Evolutionary conservation across 148 eudicot genomes (phyloP).

Genomic region (Pouteria glomerata): DNA sequence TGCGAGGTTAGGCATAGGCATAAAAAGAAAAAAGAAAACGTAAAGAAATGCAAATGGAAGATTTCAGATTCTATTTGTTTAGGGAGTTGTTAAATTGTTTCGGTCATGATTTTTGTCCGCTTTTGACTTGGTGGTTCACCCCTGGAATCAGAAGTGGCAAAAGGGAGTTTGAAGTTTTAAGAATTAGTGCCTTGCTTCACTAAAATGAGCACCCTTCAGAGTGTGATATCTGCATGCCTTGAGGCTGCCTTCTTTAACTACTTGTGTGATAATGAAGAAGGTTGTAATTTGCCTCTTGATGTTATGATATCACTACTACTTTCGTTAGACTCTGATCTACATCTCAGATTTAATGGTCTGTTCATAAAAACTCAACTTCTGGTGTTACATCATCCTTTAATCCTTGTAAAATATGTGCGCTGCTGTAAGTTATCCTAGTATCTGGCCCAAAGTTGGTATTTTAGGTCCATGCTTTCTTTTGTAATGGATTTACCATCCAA

Average conservation of each 20-base stretch:
- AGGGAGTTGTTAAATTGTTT: too few relatives aligned
- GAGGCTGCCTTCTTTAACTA: not conserved
- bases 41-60: too few relatives aligned
- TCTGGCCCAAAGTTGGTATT: not conserved
- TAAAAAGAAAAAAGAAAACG: too few relatives aligned
- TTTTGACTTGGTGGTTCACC: not conserved
- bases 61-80: too few relatives aligned
- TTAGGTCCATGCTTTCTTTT: not conserved
- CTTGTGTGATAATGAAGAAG: not conserved
- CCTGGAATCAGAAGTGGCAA: not conserved
- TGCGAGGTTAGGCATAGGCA: too few relatives aligned
- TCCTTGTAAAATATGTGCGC: not conserved
- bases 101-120: too few relatives aligned
- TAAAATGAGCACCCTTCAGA: not conserved
- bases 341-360: not conserved
- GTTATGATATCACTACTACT: not conserved
- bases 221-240: not conserved
- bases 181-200: not conserved
- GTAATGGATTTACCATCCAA: too few relatives aligned
- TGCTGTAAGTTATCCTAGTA: not conserved
- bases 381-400: too few relatives aligned
- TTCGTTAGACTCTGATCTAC: not conserved
- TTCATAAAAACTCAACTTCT: too few relatives aligned
- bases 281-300: not conserved
- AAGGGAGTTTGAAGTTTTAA: not conserved